phyloP scores from a whole-genome alignment of 352 stramenopile genomes.

The Pythium coloratum region DNA sequence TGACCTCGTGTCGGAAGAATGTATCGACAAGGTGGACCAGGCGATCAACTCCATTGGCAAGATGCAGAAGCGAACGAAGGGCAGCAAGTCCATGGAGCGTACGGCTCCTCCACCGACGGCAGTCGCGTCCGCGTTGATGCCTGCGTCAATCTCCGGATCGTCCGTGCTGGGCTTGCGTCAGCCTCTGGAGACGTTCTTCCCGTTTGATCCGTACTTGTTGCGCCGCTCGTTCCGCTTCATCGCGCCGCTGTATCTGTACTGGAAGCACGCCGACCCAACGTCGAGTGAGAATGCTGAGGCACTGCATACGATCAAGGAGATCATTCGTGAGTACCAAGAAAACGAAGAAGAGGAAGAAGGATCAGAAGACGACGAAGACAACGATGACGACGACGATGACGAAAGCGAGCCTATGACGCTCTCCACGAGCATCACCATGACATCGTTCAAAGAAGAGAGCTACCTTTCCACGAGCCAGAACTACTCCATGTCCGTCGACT shows the following conservation, averaged over 20 bases:
- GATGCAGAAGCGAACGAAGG: conserved; percentile 33
- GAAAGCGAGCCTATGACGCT: conserved; percentile 63
- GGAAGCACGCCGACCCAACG: conserved; percentile 87
- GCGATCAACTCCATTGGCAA: conserved; percentile 56
- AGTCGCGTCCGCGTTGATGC: conserved; percentile 23
- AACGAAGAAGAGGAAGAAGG: conserved; percentile 49
- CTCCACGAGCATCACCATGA: conserved; percentile 44
- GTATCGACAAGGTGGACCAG: conserved; percentile 71
- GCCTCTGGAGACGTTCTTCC: conserved; percentile 92
- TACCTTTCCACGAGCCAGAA: conserved; percentile 49
- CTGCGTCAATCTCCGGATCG: conserved; percentile 23
- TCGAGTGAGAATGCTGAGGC: conserved; percentile 68
- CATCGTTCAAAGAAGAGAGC: conserved; percentile 46
- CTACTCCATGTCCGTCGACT: conserved; percentile 57
- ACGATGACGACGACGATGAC: conserved; percentile 32
- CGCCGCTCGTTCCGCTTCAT: conserved; percentile 92
- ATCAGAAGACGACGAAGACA: conserved; percentile 28
- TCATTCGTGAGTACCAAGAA: conserved; percentile 60
- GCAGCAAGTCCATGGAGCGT: conserved; percentile 66
- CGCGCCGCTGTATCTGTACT: conserved; percentile 93
- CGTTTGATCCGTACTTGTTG: conserved; percentile 97
- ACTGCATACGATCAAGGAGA: conserved; percentile 59
- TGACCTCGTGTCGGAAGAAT: conserved; percentile 73
- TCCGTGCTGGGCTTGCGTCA: conserved; percentile 53
- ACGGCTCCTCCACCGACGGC: conserved; percentile 46